These are phyloP conservation scores for Zancudomyces culisetae DNA, from an alignment of 371 early-diverging fungal genomes.

Conservation along the genomic window DNA sequence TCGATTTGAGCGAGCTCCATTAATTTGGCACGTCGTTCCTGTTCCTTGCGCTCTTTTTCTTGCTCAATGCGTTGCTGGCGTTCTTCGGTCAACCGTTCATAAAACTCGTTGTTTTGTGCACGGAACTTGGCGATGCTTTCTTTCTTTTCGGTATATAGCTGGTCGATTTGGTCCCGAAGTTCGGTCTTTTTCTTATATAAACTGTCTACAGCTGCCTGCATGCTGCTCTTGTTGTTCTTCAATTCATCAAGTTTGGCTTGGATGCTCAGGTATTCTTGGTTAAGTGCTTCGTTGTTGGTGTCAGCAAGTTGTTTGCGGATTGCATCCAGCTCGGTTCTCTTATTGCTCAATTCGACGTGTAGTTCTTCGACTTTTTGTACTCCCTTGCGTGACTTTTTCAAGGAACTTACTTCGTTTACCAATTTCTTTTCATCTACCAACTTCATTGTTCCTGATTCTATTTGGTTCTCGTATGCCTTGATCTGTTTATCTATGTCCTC, in stretches of 20 bases:
- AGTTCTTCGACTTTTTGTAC: conserved; percentile 47
- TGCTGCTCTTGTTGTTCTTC: conserved; percentile 34
- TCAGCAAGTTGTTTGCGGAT: conserved; percentile 46
- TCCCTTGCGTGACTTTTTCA: conserved; percentile 58
- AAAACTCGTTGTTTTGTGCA: conserved; percentile 53
- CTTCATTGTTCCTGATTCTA: conserved; percentile 52
- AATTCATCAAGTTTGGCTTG: conserved; percentile 51
- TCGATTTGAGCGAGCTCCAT: conserved; percentile 45
- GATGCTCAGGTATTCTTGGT: conserved; percentile 39
- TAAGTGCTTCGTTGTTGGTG: conserved; percentile 36
- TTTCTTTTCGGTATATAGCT: conserved; percentile 42
- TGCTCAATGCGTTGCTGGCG: conserved; percentile 43
- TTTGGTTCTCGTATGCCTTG: conserved; percentile 44
- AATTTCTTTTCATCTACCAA: conserved; percentile 75
- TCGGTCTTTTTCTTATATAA: conserved; percentile 52
- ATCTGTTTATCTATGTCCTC: conserved; percentile 64
- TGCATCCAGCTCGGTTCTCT: conserved; percentile 40
- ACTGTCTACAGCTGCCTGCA: conserved; percentile 36
- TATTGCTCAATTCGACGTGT: conserved; percentile 48
- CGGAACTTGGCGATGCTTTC: conserved; percentile 49
- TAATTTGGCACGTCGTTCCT: conserved; percentile 43
- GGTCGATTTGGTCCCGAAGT: conserved; percentile 51
- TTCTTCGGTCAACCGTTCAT: conserved; percentile 51
- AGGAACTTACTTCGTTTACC: conserved; percentile 53
- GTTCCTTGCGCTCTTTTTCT: conserved; percentile 36